A percentile compares a stretch with the other conserved stretches of the same genome.
Evolutionary conservation across 192 early-diverging fungal species (phyloP).

Genomic region (Linnemannia hyalina): DNA sequence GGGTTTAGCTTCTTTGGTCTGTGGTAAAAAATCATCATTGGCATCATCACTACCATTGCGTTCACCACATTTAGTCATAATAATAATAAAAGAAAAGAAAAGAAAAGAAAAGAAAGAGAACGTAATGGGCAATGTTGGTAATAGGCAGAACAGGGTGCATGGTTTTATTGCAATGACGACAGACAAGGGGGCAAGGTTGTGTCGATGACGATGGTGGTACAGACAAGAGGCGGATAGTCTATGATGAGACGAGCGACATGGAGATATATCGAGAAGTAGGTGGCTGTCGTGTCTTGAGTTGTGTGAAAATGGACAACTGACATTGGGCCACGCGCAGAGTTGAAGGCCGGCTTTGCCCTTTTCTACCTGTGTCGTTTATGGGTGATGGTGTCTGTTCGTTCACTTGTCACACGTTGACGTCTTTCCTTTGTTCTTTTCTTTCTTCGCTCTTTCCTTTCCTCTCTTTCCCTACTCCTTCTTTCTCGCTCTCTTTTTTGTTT

Average conservation of each 20-base stretch:
- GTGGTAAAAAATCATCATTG: constrained; percentile 15
- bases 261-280: too few species aligned
- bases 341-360: too few species aligned
- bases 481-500: not conserved
- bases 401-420: not conserved
- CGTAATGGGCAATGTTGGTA: not conserved
- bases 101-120: not conserved
- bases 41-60: not conserved
- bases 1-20: constrained; percentile 39
- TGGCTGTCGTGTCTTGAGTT: not conserved
- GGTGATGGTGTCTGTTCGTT: too few species aligned
- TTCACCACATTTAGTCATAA: not conserved
- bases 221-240: not conserved
- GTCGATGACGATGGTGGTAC: constrained; percentile 7
- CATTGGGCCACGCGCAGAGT: not conserved
- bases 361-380: too few species aligned
- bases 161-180: not conserved
- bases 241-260: not conserved
- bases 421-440: too few species aligned
- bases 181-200: not conserved
- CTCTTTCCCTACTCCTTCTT: not conserved
- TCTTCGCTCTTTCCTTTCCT: not conserved
- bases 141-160: too few species aligned
- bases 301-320: not conserved
- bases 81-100: not conserved